Percentiles rank a stretch among this genome's conserved stretches.
phyloP scores from a whole-genome alignment of 352 stramenopile species.

The Phytophthora kernoviae region DNA sequence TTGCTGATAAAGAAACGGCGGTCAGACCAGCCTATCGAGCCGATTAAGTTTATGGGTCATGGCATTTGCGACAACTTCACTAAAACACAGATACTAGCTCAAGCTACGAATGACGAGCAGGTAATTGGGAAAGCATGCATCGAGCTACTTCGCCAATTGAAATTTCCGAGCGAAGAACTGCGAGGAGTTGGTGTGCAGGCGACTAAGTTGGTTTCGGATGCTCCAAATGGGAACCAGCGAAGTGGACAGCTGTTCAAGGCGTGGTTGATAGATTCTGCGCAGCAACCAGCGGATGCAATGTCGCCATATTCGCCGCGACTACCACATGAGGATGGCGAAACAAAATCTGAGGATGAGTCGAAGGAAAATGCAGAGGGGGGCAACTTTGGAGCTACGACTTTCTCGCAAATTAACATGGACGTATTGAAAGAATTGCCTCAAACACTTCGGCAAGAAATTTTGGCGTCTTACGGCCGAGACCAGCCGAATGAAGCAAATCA shows the following conservation, averaged over 20 bases:
- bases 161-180: constrained; percentile 64
- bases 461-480: constrained; percentile 38
- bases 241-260: constrained; percentile 54
- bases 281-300: constrained; percentile 4
- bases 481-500: constrained; percentile 4
- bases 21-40: constrained; percentile 67
- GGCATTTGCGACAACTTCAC: constrained; percentile 88
- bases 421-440: constrained; percentile 66
- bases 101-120: constrained; percentile 59
- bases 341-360: constrained; percentile 18
- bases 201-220: constrained; percentile 61
- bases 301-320: background rate
- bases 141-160: constrained; percentile 64
- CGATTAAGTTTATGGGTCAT: constrained; percentile 89
- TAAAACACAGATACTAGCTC: constrained; percentile 62
- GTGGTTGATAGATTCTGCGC: constrained; percentile 50
- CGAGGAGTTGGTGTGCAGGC: constrained; percentile 80
- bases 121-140: constrained; percentile 60
- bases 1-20: constrained; percentile 85
- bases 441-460: constrained; percentile 61
- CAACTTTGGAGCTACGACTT: constrained; percentile 16
- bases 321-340: constrained; percentile 6
- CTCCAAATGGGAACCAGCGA: constrained; percentile 13
- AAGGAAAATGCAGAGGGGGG: background rate
- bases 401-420: constrained; percentile 72